Percentiles rank a stretch among this genome's conserved stretches.
Conservation (phyloP, 257 asterid species). For the Thymus mandschuricus region DNA sequence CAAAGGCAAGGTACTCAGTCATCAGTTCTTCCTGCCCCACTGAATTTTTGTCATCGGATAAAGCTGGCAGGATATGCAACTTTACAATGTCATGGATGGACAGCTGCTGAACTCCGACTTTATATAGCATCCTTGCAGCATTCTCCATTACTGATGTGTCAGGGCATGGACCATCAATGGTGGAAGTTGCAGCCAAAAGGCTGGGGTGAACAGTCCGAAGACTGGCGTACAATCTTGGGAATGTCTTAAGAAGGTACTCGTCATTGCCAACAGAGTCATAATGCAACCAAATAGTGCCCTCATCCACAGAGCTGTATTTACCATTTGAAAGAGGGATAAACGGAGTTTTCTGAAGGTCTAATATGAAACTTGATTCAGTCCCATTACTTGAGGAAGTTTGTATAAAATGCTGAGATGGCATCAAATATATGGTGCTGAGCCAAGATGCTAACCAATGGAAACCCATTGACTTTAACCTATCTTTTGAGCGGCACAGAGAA, state of each 20-base stretch:
- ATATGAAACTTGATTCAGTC: slow-evolving; percentile 54
- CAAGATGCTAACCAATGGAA: slow-evolving; percentile 76
- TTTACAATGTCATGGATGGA: slow-evolving; percentile 88
- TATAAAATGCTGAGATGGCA: slow-evolving; percentile 44
- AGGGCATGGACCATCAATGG: slow-evolving; percentile 49
- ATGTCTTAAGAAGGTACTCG: slow-evolving; percentile 57
- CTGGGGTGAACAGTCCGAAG: slow-evolving; percentile 73
- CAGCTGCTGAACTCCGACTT: slow-evolving; percentile 83
- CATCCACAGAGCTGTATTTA: slow-evolving; percentile 64
- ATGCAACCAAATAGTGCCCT: slow-evolving; percentile 83
- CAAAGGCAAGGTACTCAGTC: slow-evolving; percentile 83
- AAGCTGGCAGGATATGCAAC: slow-evolving; percentile 73
- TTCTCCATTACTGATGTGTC: slow-evolving; percentile 53
- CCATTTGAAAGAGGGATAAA: slow-evolving; percentile 92
- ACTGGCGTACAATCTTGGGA: slow-evolving; percentile 67
- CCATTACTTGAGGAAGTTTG: slow-evolving; percentile 43
- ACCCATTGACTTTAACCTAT: slow-evolving; percentile 73
- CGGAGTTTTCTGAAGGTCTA: slow-evolving; percentile 59
- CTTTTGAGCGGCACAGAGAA: slow-evolving; percentile 60
- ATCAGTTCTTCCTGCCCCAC: slow-evolving; percentile 54
- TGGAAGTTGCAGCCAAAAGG: slow-evolving; percentile 65
- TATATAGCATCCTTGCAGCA: slow-evolving; percentile 72
- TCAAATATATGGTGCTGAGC: slow-evolving; percentile 64
- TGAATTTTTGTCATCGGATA: slow-evolving; percentile 54
- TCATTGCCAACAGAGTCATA: slow-evolving; percentile 48